A percentile compares a stretch with the other conserved stretches of the same genome.
Conservation (phyloP, 306 rosid species). For the Psophocarpus tetragonolobus region DNA sequence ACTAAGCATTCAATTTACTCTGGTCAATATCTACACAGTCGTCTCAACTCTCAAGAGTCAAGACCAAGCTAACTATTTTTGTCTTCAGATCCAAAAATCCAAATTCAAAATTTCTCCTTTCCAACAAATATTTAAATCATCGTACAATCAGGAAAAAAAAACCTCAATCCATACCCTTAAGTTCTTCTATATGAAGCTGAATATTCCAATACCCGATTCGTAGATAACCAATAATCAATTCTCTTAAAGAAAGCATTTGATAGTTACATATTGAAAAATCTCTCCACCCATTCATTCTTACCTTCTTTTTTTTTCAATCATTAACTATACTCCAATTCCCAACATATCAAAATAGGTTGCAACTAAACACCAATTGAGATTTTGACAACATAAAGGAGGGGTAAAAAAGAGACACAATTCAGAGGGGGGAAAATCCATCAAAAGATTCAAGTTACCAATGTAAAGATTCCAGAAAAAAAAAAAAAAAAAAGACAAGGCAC, state of each 20-base stretch:
- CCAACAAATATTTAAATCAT: slow-evolving; percentile 7
- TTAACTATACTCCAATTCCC: slow-evolving; percentile 21
- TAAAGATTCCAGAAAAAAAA: not conserved
- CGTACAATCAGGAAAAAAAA: not conserved
- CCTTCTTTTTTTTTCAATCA: not conserved
- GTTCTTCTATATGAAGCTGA: slow-evolving; percentile 21
- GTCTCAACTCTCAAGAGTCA: slow-evolving; percentile 19
- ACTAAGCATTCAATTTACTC: slow-evolving; percentile 28
- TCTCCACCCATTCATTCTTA: not conserved
- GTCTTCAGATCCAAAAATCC: slow-evolving; percentile 25
- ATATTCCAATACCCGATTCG: slow-evolving; percentile 16
- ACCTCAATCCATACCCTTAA: slow-evolving; percentile 5
- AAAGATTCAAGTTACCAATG: not conserved
- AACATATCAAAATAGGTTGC: not conserved
- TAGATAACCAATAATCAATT: slow-evolving; percentile 20
- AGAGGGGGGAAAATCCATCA: not conserved
- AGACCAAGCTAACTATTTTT: slow-evolving; percentile 22
- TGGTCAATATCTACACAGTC: slow-evolving; percentile 6
- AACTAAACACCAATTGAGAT: slow-evolving; percentile 25
- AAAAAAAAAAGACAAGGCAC: not conserved
- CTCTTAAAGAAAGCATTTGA: slow-evolving; percentile 7
- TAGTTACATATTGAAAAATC: not conserved
- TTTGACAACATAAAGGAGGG: not conserved
- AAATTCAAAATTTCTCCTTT: slow-evolving; percentile 3
- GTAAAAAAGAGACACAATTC: not conserved